Conservation (phyloP, 2,329 filamentous ascomycete species). For the Apiospora arundinis region DNA sequence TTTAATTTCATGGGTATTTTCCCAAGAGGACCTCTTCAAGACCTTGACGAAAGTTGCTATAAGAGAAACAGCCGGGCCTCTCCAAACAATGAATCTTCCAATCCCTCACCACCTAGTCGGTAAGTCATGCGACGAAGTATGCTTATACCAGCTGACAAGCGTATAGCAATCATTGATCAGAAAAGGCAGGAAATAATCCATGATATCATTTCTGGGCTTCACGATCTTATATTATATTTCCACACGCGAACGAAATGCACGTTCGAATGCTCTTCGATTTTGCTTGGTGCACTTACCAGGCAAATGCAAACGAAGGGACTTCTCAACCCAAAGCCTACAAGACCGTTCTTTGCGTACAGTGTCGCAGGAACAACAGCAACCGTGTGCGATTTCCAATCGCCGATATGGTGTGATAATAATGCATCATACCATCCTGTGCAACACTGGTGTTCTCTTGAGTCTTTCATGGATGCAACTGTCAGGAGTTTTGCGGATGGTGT, state of each 20-base stretch:
- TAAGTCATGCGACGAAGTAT: not conserved
- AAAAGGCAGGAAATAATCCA: not conserved
- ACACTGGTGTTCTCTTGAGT: no score
- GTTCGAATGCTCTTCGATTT: conserved; percentile 28
- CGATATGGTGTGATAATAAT: no score
- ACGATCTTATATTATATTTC: conserved; percentile 22
- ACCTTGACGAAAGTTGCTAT: conserved; percentile 27
- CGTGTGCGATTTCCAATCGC: no score
- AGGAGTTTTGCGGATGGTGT: no score
- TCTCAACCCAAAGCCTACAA: no score
- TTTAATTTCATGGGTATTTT: conserved; percentile 25
- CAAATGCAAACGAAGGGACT: conserved; percentile 5
- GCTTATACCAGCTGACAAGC: not conserved
- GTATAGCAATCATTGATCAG: conserved; percentile 15
- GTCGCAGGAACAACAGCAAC: no score
- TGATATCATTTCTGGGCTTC: conserved; percentile 15
- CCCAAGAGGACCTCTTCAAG: conserved; percentile 5
- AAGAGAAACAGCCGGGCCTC: not conserved
- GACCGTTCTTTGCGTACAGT: no score
- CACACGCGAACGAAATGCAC: conserved; percentile 22
- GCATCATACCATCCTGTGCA: no score
- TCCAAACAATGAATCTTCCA: conserved; percentile 22
- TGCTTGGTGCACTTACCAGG: conserved; percentile 30
- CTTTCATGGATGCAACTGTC: no score
- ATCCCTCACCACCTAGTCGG: conserved; percentile 21